A percentile compares a stretch with the other conserved stretches of the same genome.
phyloP scores from a whole-genome alignment of 202 grass and related monocot genomes.

The Setaria viridis region DNA sequence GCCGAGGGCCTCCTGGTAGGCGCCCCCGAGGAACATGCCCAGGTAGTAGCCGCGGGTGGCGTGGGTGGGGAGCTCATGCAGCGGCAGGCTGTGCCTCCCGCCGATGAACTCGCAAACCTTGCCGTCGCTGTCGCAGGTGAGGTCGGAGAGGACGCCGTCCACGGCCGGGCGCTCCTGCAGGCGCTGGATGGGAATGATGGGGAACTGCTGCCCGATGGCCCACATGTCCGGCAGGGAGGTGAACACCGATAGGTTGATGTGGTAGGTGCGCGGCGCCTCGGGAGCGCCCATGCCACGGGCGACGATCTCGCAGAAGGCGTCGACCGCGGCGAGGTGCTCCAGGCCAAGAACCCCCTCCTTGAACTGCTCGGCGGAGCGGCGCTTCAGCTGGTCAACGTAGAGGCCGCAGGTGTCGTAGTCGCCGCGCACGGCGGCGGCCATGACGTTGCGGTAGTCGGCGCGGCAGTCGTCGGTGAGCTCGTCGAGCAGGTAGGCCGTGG shows the following conservation, averaged over 20 bases:
- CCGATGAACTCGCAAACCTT: slow-evolving; percentile 82
- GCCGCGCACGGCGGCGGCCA: slow-evolving; percentile 62
- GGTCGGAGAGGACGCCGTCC: slow-evolving; percentile 72
- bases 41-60: slow-evolving; percentile 73
- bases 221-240: slow-evolving; percentile 94
- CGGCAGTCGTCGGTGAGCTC: slow-evolving; percentile 80
- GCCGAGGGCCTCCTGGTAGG: slow-evolving; percentile 96
- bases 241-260: slow-evolving; percentile 90
- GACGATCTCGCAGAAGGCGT: slow-evolving; percentile 86
- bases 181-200: slow-evolving; percentile 89
- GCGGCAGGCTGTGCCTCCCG: slow-evolving; percentile 69
- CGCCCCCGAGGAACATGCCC: slow-evolving; percentile 95
- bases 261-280: slow-evolving; percentile 65
- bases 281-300: slow-evolving; percentile 63
- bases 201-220: slow-evolving; percentile 96
- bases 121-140: slow-evolving; percentile 97
- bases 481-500: slow-evolving; percentile 63
- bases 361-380: slow-evolving; percentile 76
- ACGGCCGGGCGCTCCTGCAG: slow-evolving; percentile 68
- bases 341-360: slow-evolving; percentile 76
- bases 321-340: slow-evolving; percentile 85
- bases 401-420: slow-evolving; percentile 77
- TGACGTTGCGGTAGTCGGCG: slow-evolving; percentile 80
- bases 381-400: slow-evolving; percentile 84
- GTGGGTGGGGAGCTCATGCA: slow-evolving; percentile 66